phyloP scores from a whole-genome alignment of 108 stramenopile species.

The Cylindrotheca closterium region DNA sequence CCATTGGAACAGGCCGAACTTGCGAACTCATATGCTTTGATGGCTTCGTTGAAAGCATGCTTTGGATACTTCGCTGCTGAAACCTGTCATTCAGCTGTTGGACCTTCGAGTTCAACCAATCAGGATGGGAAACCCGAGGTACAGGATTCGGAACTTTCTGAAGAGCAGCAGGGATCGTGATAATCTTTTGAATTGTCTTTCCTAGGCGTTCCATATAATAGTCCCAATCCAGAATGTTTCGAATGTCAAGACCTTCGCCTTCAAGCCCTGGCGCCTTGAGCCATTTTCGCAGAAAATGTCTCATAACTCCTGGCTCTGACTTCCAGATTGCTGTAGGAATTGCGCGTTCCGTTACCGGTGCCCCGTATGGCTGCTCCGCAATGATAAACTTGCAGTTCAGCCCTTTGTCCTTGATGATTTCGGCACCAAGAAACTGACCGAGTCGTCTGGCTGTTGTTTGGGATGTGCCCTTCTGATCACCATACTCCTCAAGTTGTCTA shows the following conservation, averaged over 20 bases:
- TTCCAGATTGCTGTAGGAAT: slow-evolving; percentile 97
- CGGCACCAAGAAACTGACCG: slow-evolving; percentile 96
- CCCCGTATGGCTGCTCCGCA: slow-evolving; percentile 90
- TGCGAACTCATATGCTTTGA: background rate
- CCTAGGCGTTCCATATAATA: slow-evolving; percentile 95
- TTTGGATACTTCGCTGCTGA: slow-evolving; percentile 84
- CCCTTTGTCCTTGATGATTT: slow-evolving; percentile 98
- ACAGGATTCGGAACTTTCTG: slow-evolving; percentile 95
- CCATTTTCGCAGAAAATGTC: slow-evolving; percentile 93
- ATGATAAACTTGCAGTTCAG: slow-evolving; percentile 98
- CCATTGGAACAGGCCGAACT: slow-evolving; percentile 29
- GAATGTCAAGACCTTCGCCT: slow-evolving; percentile 89
- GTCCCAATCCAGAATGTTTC: slow-evolving; percentile 95
- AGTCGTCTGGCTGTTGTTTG: slow-evolving; percentile 97
- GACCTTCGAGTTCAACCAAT: slow-evolving; percentile 91
- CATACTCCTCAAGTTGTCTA: slow-evolving; percentile 96
- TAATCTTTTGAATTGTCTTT: slow-evolving; percentile 98
- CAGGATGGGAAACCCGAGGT: slow-evolving; percentile 93
- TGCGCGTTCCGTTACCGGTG: slow-evolving; percentile 95
- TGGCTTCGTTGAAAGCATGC: slow-evolving; percentile 55
- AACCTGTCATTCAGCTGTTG: slow-evolving; percentile 79
- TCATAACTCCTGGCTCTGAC: slow-evolving; percentile 83
- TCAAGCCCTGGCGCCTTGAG: slow-evolving; percentile 84
- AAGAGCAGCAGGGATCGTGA: slow-evolving; percentile 98
- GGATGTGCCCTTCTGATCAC: slow-evolving; percentile 94